Conservation (phyloP, 495 filamentous ascomycete species). For the Tuber brumale region DNA sequence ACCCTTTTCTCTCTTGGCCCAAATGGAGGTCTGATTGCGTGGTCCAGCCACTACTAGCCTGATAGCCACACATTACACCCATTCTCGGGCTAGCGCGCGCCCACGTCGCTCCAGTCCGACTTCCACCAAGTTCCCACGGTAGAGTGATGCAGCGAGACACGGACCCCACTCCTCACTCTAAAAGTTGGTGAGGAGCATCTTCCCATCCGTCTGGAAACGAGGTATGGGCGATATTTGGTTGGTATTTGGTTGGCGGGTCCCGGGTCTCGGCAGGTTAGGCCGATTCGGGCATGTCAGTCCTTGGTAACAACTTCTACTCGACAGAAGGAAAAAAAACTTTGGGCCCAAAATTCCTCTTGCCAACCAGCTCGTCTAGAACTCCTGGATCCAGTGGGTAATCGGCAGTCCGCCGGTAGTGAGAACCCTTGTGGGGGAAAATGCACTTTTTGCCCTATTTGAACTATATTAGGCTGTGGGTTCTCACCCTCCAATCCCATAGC, state of each 20-base stretch:
- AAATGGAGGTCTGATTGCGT: background rate
- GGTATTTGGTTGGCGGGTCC: conserved; percentile 4
- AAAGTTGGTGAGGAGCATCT: background rate
- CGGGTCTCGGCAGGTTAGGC: background rate
- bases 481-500: background rate
- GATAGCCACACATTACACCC: background rate
- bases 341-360: background rate
- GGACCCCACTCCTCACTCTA: background rate
- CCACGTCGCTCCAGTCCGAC: background rate
- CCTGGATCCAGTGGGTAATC: background rate
- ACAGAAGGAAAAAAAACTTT: background rate
- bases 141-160: background rate
- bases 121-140: background rate
- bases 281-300: background rate
- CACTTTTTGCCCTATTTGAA: background rate
- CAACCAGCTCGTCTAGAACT: background rate
- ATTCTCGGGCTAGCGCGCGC: background rate
- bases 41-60: background rate
- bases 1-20: background rate
- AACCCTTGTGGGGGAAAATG: background rate
- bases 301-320: background rate
- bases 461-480: background rate
- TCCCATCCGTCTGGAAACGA: background rate
- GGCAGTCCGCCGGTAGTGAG: background rate
- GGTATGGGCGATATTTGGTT: background rate